These are phyloP conservation scores for Fusarium dimerum DNA, from an alignment of 2,329 filamentous ascomycete genomes.

Conservation along the genomic window DNA sequence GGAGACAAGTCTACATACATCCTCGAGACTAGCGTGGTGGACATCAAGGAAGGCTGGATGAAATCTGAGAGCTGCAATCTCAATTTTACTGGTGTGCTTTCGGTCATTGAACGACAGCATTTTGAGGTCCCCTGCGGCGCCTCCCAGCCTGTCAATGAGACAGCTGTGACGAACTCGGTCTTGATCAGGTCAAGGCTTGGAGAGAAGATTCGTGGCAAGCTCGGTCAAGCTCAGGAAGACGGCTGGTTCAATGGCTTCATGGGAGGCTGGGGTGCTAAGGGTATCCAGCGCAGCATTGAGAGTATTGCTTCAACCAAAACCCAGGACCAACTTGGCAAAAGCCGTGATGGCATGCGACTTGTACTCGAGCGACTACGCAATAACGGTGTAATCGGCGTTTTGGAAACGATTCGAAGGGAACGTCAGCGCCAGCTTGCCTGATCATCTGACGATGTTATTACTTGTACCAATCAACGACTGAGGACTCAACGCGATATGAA, in stretches of 20 bases:
- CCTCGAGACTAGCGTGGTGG: conserved; percentile 76
- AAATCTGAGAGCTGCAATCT: conserved; percentile 78
- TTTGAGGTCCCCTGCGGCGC: conserved; percentile 51
- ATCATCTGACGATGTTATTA: conserved; percentile 13
- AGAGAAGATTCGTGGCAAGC: conserved; percentile 61
- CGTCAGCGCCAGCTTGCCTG: conserved; percentile 36
- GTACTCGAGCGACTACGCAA: conserved; percentile 70
- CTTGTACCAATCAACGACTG: conserved; percentile 28
- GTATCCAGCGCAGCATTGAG: conserved; percentile 80
- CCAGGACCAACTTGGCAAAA: conserved; percentile 76
- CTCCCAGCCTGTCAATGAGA: conserved; percentile 41
- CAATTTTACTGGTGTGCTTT: conserved; percentile 79
- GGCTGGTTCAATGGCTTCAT: conserved; percentile 56
- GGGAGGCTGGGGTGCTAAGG: conserved; percentile 63
- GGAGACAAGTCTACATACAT: conserved; percentile 76
- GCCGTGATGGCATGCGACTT: conserved; percentile 79
- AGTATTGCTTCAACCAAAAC: conserved; percentile 76
- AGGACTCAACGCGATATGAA: conserved; percentile 20
- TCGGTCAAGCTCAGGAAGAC: conserved; percentile 49
- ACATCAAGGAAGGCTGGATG: conserved; percentile 82
- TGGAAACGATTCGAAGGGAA: conserved; percentile 55
- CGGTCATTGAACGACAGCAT: conserved; percentile 73
- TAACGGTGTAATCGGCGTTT: conserved; percentile 58
- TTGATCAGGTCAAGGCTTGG: conserved; percentile 73
- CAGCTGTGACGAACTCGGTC: conserved; percentile 72